Evolutionary conservation across 2,329 filamentous ascomycete genomes (phyloP), one percentile per base, ranked within the genome.

Genomic region (Helotiales sp.): DNA sequence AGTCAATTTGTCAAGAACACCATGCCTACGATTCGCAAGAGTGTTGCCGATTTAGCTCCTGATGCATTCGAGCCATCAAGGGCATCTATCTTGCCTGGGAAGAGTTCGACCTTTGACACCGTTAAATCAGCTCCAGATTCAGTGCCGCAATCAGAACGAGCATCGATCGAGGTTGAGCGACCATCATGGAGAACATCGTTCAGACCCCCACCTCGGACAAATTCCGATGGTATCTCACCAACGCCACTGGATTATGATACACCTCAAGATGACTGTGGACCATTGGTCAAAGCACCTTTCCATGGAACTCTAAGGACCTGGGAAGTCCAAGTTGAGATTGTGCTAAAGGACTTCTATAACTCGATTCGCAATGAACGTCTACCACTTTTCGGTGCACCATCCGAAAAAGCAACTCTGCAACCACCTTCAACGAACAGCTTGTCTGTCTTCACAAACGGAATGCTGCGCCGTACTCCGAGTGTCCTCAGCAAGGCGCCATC

Each of bases 1-100:
- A 88, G 82, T 62, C 93, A 98, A 69, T 99, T 98, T 69, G 84
- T 99, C 70, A 96, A 96, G 74, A 99, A 99, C 71, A 97, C 95
- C 4, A 87, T 98, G 80, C 89, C 90, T 0, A 96, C 93, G 0
- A 90, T 99, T 61, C 85, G 84, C 58, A 86, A 91, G 49, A 87
- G 90, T 12, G 81, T 92, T 9, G 78, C 81, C 36, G 91, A 96
- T 66, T 85, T 87, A n/a, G 84, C 80, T 0, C 85, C 89, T 1
- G 82, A 86, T 59, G 81, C 81, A 1, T 88, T 89, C 62, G 82
- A 87, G 31, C 79, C 63, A 5, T 59, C 57, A 1, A 60, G 82
- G 3, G 76, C 82, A 4, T 82, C 79, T 59, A 79, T 84, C 30
- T 72, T 86, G 2, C 80, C 81, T 0, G 65, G 67, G 2, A 71